These are phyloP conservation scores for Vararia minispora DNA, from an alignment of 768 basidiomycete genomes.

Conservation along the genomic window DNA sequence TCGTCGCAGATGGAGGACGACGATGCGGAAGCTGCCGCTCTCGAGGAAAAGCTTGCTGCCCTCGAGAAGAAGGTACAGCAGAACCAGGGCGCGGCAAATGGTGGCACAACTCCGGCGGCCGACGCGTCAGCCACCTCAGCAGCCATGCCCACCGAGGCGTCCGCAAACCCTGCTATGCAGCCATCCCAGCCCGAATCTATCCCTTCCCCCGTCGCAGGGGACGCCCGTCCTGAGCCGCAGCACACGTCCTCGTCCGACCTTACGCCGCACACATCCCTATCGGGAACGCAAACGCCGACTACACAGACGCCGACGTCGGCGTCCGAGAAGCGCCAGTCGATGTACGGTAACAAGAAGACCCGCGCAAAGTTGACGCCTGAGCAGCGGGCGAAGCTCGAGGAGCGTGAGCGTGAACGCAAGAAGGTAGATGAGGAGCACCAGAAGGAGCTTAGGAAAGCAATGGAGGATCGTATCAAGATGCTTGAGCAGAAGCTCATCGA, in stretches of 20 bases:
- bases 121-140: conserved; percentile 15
- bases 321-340: too few species aligned
- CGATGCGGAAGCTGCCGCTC: too few species aligned
- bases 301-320: conserved; percentile 18
- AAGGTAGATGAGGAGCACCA: conserved; percentile 76
- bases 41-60: conserved; percentile 83
- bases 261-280: too few species aligned
- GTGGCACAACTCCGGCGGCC: conserved; percentile 18
- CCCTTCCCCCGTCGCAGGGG: conserved; percentile 5
- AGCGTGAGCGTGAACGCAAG: conserved; percentile 70
- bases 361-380: conserved; percentile 59
- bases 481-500: conserved; percentile 76
- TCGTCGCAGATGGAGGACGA: conserved; percentile 76
- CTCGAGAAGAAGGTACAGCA: conserved; percentile 53
- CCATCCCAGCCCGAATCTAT: not conserved
- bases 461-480: conserved; percentile 65
- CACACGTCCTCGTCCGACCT: conserved; percentile 18
- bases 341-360: conserved; percentile 28
- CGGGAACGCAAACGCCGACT: too few species aligned
- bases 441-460: conserved; percentile 54
- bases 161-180: conserved; percentile 2
- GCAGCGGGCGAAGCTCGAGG: conserved; percentile 74
- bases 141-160: conserved; percentile 7
- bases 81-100: conserved; percentile 27
- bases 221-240: conserved; percentile 3